Evolutionary conservation across 2,329 filamentous ascomycete genomes (phyloP).

Genomic region (Lachnellula occidentalis): DNA sequence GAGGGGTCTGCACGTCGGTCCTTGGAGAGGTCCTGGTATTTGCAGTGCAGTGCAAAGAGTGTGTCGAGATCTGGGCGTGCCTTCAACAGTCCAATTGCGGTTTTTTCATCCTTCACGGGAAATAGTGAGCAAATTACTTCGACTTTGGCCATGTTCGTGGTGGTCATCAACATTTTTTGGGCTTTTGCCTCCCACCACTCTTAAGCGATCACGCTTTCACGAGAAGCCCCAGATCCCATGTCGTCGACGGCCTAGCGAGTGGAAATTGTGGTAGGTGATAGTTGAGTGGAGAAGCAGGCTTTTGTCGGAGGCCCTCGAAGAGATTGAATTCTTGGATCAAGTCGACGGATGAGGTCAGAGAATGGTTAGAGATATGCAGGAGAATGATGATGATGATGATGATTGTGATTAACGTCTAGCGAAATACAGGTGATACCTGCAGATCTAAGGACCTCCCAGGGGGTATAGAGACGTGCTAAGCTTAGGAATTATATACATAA

Average conservation of each 20-base stretch:
- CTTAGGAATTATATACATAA: too few relatives aligned
- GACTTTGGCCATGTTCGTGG: constrained; percentile 2
- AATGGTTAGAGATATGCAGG: background rate
- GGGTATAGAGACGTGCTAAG: too few relatives aligned
- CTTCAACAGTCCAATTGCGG: background rate
- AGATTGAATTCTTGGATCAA: background rate
- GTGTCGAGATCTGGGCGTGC: constrained; percentile 6
- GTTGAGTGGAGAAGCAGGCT: too few relatives aligned
- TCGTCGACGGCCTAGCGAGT: too few relatives aligned
- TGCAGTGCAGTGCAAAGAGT: constrained; percentile 4
- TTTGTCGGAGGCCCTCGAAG: too few relatives aligned
- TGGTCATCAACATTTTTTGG: constrained; percentile 3
- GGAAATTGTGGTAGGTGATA: too few relatives aligned
- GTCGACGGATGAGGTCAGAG: background rate
- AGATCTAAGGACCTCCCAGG: too few relatives aligned
- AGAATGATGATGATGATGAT: too few relatives aligned
- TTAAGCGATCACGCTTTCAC: background rate
- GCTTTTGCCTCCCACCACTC: constrained; percentile 4
- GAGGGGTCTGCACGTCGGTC: constrained; percentile 7
- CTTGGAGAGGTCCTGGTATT: background rate
- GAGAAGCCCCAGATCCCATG: constrained; percentile 5
- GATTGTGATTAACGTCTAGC: too few relatives aligned
- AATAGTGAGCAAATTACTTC: constrained; percentile 7
- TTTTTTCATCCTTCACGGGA: constrained; percentile 2
- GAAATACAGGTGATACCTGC: too few relatives aligned